A percentile compares a stretch with the other conserved stretches of the same genome.
These are phyloP conservation scores for Rosellinia necatrix DNA, from an alignment of 2,329 filamentous ascomycete species.

Conservation along the genomic window DNA sequence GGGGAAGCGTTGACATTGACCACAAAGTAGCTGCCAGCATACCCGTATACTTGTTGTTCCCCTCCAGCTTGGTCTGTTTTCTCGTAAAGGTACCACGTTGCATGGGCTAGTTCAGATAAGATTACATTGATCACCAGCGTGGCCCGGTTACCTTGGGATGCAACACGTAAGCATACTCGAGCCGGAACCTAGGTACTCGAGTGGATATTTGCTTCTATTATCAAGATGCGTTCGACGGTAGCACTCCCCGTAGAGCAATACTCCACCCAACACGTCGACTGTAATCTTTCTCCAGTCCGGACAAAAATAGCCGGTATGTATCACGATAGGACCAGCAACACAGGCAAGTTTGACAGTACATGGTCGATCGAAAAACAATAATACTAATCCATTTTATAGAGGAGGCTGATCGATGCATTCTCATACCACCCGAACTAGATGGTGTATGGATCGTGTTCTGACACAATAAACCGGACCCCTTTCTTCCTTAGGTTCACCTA, in stretches of 20 bases:
- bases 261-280: constrained; percentile 20
- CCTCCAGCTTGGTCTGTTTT: neutral
- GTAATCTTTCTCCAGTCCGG: neutral
- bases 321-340: neutral
- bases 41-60: neutral
- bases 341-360: neutral
- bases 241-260: neutral
- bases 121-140: constrained; percentile 13
- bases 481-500: too few relatives aligned
- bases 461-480: too few relatives aligned
- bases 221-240: neutral
- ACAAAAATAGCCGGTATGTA: constrained; percentile 7
- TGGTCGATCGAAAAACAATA: neutral
- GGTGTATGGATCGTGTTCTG: too few relatives aligned
- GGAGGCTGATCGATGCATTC: too few relatives aligned
- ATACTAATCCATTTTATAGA: too few relatives aligned
- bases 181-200: neutral
- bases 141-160: constrained; percentile 7
- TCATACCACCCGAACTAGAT: too few relatives aligned
- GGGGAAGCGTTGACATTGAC: neutral
- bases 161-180: constrained; percentile 21
- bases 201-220: constrained; percentile 6
- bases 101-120: constrained; percentile 11
- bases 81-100: constrained; percentile 20
- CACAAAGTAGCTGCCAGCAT: neutral